phyloP scores from a whole-genome alignment of 1,139 yeast genomes.

The Kazachstania sp. region DNA sequence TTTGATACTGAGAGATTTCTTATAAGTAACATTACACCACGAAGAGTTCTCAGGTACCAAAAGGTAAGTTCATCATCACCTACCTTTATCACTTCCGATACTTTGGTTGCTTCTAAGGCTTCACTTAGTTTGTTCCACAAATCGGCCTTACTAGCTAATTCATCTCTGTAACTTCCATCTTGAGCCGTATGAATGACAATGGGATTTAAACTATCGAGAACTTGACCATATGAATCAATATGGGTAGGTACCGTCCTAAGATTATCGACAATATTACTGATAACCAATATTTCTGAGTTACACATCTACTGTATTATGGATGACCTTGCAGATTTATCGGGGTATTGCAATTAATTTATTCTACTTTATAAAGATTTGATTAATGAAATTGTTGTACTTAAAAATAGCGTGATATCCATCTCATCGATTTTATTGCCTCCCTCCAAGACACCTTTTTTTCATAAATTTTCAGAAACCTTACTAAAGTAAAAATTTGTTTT shows the following conservation, averaged over 20 bases:
- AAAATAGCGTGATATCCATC: too few relatives aligned
- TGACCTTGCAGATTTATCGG: too few relatives aligned
- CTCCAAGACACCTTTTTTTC: too few relatives aligned
- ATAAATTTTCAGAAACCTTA: too few relatives aligned
- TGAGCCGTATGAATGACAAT: slow-evolving; percentile 21
- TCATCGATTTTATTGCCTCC: too few relatives aligned
- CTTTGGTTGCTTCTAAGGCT: slow-evolving; percentile 6
- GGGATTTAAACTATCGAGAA: slow-evolving; percentile 15
- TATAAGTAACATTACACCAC: slow-evolving; percentile 33
- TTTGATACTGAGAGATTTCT: slow-evolving; percentile 33
- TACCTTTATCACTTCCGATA: slow-evolving; percentile 4
- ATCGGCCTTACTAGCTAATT: slow-evolving; percentile 13
- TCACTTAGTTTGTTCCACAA: slow-evolving; percentile 16
- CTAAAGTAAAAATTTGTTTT: too few relatives aligned
- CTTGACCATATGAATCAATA: slow-evolving; percentile 4
- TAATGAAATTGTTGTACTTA: too few relatives aligned
- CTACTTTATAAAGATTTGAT: too few relatives aligned
- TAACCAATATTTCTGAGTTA: slow-evolving; percentile 2
- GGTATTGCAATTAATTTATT: too few relatives aligned
- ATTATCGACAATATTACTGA: slow-evolving; percentile 6
- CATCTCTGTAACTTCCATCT: slow-evolving; percentile 20
- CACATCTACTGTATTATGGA: background rate
- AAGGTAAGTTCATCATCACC: slow-evolving; percentile 8
- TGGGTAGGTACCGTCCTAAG: slow-evolving; percentile 7
- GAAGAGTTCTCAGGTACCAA: slow-evolving; percentile 16